A percentile compares a stretch with the other conserved stretches of the same genome.
Evolutionary conservation across 2,329 filamentous ascomycete genomes (phyloP).

Genomic region (Neopestalotiopsis sp.): DNA sequence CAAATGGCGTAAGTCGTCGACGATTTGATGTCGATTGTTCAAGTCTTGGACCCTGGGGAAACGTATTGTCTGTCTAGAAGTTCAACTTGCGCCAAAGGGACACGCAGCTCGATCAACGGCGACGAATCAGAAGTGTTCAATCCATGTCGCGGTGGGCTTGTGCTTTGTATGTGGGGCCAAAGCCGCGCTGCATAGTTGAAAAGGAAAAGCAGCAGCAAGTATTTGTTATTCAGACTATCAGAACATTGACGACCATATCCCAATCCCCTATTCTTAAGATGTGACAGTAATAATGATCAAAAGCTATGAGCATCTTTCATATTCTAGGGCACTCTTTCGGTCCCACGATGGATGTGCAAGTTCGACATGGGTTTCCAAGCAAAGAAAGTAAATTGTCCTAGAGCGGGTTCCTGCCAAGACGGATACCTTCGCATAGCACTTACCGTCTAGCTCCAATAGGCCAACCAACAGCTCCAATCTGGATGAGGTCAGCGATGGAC

Average conservation of each 20-base stretch:
- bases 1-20: background rate
- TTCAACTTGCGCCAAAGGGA: conserved; percentile 17
- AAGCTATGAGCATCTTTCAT: background rate
- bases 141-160: conserved; percentile 8
- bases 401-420: conserved; percentile 10
- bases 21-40: background rate
- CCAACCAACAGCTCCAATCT: conserved; percentile 7
- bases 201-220: background rate
- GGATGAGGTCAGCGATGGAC: conserved; percentile 17
- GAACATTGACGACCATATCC: too few species aligned
- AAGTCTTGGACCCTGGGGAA: conserved; percentile 26
- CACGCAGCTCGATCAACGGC: conserved; percentile 16
- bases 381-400: background rate
- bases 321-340: background rate
- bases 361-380: background rate
- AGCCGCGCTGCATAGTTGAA: background rate
- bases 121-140: conserved; percentile 16
- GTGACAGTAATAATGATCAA: too few species aligned
- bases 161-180: conserved; percentile 14
- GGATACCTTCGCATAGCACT: conserved; percentile 1
- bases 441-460: background rate
- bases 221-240: background rate
- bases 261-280: too few species aligned
- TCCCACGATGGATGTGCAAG: background rate
- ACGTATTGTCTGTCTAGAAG: conserved; percentile 9